These are phyloP conservation scores for Pyrus communis DNA, from an alignment of 306 rosid species.

Conservation along the genomic window DNA sequence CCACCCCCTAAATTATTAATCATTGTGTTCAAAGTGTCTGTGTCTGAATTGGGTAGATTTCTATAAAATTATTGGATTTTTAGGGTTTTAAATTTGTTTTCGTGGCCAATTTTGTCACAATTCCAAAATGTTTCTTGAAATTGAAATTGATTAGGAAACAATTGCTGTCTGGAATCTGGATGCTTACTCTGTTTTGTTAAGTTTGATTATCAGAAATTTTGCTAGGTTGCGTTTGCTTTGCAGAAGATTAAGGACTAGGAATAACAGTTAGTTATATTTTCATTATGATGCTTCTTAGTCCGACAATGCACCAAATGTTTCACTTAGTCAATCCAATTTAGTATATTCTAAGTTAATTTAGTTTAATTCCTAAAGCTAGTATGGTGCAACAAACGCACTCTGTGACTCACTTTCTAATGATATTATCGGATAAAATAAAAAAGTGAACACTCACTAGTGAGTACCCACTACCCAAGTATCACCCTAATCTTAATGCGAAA, in stretches of 20 bases:
- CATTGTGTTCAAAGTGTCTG: no score
- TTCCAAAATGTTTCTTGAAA: not conserved
- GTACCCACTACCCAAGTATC: no score
- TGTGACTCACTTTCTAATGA: not conserved
- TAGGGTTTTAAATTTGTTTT: not conserved
- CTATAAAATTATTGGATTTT: not conserved
- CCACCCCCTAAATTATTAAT: no score
- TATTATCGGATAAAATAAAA: no score
- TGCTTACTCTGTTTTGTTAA: not conserved
- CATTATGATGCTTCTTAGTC: no score
- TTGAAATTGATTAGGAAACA: not conserved
- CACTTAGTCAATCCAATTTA: no score
- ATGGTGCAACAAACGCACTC: accelerated
- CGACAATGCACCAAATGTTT: accelerated
- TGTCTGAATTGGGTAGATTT: not conserved
- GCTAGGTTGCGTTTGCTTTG: not conserved
- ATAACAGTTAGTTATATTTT: not conserved
- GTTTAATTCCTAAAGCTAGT: no score
- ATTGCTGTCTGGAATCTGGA: not conserved
- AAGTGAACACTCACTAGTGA: no score
- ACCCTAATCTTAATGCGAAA: not conserved
- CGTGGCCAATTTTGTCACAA: not conserved
- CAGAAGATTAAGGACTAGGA: not conserved
- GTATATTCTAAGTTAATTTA: no score
- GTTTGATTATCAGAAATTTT: not conserved